Evolutionary conservation across 371 early-diverging fungal genomes (phyloP).

Genomic region (Apophysomyces elegans): DNA sequence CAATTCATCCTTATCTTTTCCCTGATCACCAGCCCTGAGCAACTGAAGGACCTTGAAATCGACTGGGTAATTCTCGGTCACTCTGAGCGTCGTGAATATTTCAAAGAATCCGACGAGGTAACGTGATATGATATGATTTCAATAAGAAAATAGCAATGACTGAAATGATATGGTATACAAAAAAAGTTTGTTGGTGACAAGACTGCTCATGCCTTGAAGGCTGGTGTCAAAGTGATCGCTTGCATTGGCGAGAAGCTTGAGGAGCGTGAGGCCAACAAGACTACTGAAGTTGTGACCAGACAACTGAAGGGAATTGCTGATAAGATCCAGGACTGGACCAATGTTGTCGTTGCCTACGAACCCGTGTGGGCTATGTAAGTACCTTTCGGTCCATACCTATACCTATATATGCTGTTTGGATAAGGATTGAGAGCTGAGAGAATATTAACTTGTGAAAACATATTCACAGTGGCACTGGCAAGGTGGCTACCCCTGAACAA

Average conservation of each 20-base stretch:
- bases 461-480: constrained; percentile 87
- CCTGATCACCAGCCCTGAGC: constrained; percentile 70
- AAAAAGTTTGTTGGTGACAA: constrained; percentile 79
- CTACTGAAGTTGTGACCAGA: constrained; percentile 86
- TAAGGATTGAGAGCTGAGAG: background rate
- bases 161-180: background rate
- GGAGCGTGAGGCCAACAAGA: constrained; percentile 90
- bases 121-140: background rate
- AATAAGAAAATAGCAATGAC: background rate
- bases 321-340: constrained; percentile 79
- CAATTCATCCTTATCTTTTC: background rate
- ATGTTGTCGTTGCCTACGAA: constrained; percentile 99
- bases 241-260: constrained; percentile 98
- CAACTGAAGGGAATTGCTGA: constrained; percentile 88
- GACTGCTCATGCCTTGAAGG: constrained; percentile 85
- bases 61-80: constrained; percentile 99
- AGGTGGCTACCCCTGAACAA: constrained; percentile 96
- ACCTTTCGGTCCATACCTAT: too few species aligned
- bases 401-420: too few species aligned
- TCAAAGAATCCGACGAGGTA: constrained; percentile 90
- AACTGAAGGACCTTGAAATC: constrained; percentile 95
- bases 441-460: background rate
- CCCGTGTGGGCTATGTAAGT: constrained; percentile 97
- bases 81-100: constrained; percentile 97
- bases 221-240: constrained; percentile 92